phyloP scores from a whole-genome alignment of 108 stramenopile species.

The Hondaea fermentalgiana region DNA sequence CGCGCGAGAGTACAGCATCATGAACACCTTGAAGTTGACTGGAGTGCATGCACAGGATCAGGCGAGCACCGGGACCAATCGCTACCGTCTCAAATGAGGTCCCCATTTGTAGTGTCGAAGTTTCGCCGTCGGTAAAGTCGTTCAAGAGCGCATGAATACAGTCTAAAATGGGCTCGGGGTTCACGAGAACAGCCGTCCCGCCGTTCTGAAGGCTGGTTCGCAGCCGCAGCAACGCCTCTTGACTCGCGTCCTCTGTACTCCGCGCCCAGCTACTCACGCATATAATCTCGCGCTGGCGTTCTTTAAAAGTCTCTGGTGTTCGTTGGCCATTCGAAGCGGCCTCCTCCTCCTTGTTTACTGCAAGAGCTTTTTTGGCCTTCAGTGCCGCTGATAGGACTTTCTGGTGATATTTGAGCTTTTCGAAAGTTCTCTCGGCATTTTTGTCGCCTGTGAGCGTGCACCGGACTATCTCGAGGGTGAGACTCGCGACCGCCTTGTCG shows the following conservation, averaged over 20 bases:
- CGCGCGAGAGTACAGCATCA: neutral
- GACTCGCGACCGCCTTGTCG: neutral
- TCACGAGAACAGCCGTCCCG: neutral
- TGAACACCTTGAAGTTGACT: neutral
- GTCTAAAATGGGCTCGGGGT: neutral
- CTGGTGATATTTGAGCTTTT: neutral
- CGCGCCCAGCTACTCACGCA: constrained; percentile 6
- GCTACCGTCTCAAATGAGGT: constrained; percentile 7
- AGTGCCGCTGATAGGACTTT: neutral
- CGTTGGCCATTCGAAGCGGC: neutral
- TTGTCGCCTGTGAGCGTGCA: neutral
- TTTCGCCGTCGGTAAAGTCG: neutral
- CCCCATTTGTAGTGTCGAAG: constrained; percentile 1
- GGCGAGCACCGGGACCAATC: neutral
- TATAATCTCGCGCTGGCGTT: neutral
- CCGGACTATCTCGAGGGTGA: neutral
- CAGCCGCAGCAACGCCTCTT: constrained; percentile 4
- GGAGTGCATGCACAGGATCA: neutral
- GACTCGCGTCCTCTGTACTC: neutral
- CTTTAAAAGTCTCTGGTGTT: neutral
- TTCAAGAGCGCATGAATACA: constrained; percentile 6
- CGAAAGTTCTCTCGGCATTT: neutral
- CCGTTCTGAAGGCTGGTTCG: neutral
- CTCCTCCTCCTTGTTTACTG: neutral
- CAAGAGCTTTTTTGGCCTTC: neutral